Conservation (phyloP, 2,329 filamentous ascomycete species). For the Teratosphaeria viscida region DNA sequence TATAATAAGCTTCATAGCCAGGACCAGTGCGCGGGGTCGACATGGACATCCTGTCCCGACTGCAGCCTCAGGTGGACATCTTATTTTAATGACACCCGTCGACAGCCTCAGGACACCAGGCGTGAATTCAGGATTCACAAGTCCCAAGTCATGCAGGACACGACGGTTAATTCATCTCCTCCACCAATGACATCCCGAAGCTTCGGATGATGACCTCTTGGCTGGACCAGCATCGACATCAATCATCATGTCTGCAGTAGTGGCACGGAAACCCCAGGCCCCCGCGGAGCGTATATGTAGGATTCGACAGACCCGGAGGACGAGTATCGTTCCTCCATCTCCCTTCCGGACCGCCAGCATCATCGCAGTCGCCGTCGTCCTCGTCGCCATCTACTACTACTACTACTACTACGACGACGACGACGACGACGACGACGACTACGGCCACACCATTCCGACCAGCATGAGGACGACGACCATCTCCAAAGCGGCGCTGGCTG, state of each 20-base stretch:
- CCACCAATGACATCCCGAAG: neutral
- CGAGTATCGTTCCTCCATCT: too few relatives aligned
- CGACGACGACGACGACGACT: too few relatives aligned
- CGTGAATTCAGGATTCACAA: neutral
- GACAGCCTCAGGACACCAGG: neutral
- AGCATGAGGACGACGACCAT: slow-evolving; percentile 4
- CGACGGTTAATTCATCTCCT: neutral
- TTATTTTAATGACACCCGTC: neutral
- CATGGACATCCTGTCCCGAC: neutral
- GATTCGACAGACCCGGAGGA: too few relatives aligned
- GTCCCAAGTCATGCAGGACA: neutral
- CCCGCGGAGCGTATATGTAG: neutral
- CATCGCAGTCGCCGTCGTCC: neutral
- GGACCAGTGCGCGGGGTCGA: neutral
- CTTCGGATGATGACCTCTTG: neutral
- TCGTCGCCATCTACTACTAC: too few relatives aligned
- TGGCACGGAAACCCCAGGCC: neutral
- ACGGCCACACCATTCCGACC: too few relatives aligned
- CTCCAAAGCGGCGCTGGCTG: neutral
- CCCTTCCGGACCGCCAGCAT: neutral
- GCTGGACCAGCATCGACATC: neutral
- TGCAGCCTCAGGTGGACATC: neutral
- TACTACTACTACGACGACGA: too few relatives aligned
- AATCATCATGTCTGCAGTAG: neutral
- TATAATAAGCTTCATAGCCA: too few relatives aligned